These are phyloP conservation scores for Tetraselmis chui DNA, from an alignment of 139 green algal genomes.

Conservation along the genomic window DNA sequence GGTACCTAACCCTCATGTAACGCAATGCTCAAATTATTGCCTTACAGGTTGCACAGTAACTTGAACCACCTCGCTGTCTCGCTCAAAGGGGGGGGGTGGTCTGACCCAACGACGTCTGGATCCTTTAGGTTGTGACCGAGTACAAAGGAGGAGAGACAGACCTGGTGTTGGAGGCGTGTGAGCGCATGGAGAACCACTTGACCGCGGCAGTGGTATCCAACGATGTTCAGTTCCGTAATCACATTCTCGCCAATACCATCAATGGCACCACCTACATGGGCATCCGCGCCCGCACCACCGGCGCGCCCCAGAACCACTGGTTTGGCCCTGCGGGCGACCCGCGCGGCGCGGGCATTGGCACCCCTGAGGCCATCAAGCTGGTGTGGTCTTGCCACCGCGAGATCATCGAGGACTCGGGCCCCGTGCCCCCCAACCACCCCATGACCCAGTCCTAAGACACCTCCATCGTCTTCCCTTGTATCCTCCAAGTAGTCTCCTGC, in stretches of 20 bases:
- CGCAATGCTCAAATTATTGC: neutral
- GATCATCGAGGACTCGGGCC: slow-evolving; percentile 72
- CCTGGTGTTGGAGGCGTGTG: slow-evolving; percentile 72
- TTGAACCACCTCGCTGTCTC: neutral
- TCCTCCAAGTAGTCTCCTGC: no score
- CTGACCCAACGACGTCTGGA: no score
- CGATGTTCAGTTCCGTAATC: slow-evolving; percentile 51
- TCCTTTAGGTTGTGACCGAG: slow-evolving; percentile 82
- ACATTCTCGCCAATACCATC: slow-evolving; percentile 86
- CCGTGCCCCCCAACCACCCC: slow-evolving; percentile 28
- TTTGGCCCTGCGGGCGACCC: slow-evolving; percentile 93
- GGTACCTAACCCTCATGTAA: no score
- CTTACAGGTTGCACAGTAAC: neutral
- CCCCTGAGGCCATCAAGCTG: slow-evolving; percentile 87
- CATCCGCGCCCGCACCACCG: slow-evolving; percentile 80
- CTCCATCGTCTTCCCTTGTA: no score
- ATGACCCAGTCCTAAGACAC: slow-evolving; percentile 9
- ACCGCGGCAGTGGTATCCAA: slow-evolving; percentile 82
- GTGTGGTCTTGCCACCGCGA: slow-evolving; percentile 95
- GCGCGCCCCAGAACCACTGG: slow-evolving; percentile 98
- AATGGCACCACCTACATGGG: slow-evolving; percentile 96
- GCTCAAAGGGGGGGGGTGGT: no score
- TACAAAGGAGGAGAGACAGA: slow-evolving; percentile 67
- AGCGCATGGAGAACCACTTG: slow-evolving; percentile 88
- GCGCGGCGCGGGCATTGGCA: slow-evolving; percentile 89